Percentiles rank a stretch among this genome's conserved stretches.
Evolutionary conservation across 108 stramenopile genomes (phyloP).

Genomic region (Cafeteria roenbergensis): DNA sequence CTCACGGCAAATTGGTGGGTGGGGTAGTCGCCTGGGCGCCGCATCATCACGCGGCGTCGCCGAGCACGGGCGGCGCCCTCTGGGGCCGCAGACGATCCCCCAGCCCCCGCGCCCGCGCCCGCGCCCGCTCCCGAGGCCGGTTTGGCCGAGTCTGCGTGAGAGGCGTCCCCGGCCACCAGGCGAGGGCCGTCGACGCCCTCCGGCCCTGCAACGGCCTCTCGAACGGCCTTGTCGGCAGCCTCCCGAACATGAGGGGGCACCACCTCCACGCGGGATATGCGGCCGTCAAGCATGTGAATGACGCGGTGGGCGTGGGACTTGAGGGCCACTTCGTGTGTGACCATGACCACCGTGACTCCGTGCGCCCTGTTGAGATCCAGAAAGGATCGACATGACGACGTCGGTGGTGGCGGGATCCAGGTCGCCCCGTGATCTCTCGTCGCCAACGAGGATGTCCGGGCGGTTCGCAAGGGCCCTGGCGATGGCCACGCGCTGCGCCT

Average conservation of each 20-base stretch:
- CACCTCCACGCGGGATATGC: background rate
- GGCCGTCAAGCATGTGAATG: background rate
- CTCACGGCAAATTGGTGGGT: too few species aligned
- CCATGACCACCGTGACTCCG: background rate
- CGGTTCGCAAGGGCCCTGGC: conserved; percentile 54
- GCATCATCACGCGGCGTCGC: too few species aligned
- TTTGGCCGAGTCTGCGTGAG: too few species aligned
- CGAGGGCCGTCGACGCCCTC: too few species aligned
- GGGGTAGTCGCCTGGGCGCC: too few species aligned
- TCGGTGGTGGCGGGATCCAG: conserved; percentile 38
- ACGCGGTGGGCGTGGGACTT: background rate
- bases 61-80: too few species aligned
- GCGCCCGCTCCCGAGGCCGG: too few species aligned
- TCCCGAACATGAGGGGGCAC: background rate
- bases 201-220: background rate
- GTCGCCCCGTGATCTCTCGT: conserved; percentile 53
- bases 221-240: too few species aligned
- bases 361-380: background rate
- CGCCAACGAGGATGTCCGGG: conserved; percentile 48
- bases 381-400: conserved; percentile 29
- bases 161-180: too few species aligned
- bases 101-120: too few species aligned
- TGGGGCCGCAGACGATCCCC: too few species aligned
- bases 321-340: background rate
- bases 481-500: conserved; percentile 59